Base-by-base conservation (phyloP, 2,329 filamentous ascomycete species). In the Talaromyces marneffei region DNA sequence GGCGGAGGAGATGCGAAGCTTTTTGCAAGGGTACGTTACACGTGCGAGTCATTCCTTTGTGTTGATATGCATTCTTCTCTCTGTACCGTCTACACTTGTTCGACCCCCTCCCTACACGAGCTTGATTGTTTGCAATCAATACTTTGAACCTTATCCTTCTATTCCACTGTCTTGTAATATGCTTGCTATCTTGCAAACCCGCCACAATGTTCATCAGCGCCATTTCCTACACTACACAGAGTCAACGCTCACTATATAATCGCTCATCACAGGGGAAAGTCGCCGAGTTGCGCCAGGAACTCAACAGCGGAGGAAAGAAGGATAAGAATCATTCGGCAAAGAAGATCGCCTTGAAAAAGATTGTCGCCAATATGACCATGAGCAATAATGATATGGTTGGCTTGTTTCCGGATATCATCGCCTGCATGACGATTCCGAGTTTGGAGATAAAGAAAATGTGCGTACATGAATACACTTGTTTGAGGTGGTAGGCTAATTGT, bases 311-410 rank as follows among this genome's bases (percentile, higher is more conserved):
- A 74, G 89, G 90, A 67, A 97, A 96, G 82, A 99, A 97, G 81
- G 94, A 99, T 80, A 97, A 97, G 84, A 96, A 95, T 79, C 89
- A 91, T 78, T 85, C 88, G 48, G 86, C 87, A 67, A 99, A 97
- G 83, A 97, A 97, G 85, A 95, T 97, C 72, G 92, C 94, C 10
- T 83, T 99, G 65, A 99, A 99, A 84, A 97, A 97, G 83, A 97
- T 99, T 68, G 94, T 99, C 69, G 94, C 94, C 74, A 99, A 99
- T 75, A 99, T 99, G 94, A 99, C 94, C 66, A 99, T 99, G 94
- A 97, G 93, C 85, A 99, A 99, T 79, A 99, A 97, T 73, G 94
- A 99, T 77, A 99, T 99, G 94, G 89, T 97, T 60, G 92, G 91
- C 40, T 82, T 99, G 57, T 99, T 99, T 69, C 92, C 93, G 18